A percentile compares a stretch with the other conserved stretches of the same genome.
These are phyloP conservation scores for Physcomitrium patens DNA, from an alignment of 225 moss, liverwort and hornwort species.

Conservation along the genomic window DNA sequence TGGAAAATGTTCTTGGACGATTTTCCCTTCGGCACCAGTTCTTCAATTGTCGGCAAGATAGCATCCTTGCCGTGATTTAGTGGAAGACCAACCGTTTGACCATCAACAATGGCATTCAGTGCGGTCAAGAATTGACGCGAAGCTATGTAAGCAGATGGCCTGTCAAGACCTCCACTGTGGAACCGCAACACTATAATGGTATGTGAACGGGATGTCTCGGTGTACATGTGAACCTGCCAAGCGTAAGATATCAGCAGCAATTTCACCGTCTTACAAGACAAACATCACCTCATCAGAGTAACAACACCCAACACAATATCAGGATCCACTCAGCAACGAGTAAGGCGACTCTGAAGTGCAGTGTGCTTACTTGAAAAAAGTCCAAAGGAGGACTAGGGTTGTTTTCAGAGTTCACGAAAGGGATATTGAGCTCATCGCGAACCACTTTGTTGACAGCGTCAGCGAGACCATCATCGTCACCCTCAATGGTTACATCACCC, in stretches of 20 bases:
- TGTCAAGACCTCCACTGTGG: constrained; percentile 76
- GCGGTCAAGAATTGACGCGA: constrained; percentile 61
- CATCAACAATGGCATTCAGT: constrained; percentile 71
- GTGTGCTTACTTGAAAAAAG: constrained; percentile 46
- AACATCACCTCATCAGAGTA: no score
- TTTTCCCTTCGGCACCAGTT: constrained; percentile 75
- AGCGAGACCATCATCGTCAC: constrained; percentile 61
- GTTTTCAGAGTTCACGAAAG: constrained; percentile 58
- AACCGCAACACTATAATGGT: constrained; percentile 68
- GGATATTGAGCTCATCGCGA: constrained; percentile 66
- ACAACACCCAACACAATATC: no score
- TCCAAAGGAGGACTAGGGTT: constrained; percentile 56
- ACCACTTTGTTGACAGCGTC: constrained; percentile 53
- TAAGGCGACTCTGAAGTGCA: no score
- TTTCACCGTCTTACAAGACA: no score
- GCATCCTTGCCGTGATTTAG: constrained; percentile 58
- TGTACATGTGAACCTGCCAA: constrained; percentile 71
- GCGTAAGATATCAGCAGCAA: not conserved
- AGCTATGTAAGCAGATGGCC: constrained; percentile 46
- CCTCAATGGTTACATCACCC: constrained; percentile 52
- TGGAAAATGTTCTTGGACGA: constrained; percentile 70
- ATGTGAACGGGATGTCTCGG: constrained; percentile 39
- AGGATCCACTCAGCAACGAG: no score
- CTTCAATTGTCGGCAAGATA: constrained; percentile 69
- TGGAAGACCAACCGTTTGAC: constrained; percentile 44